These are phyloP conservation scores for Cucumis hystrix DNA, from an alignment of 306 rosid genomes.

Conservation along the genomic window DNA sequence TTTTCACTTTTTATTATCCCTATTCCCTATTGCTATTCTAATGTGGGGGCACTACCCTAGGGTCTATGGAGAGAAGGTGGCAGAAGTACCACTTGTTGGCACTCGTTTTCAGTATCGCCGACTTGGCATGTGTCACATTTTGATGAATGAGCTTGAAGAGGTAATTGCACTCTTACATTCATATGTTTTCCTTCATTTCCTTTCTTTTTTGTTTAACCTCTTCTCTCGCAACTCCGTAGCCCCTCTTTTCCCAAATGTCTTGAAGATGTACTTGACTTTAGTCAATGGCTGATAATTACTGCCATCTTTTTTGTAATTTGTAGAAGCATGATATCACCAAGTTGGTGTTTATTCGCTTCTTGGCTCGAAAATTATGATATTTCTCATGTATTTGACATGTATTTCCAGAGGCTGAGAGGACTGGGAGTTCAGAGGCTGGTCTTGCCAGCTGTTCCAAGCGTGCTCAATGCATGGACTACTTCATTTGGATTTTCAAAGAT, in stretches of 20 bases:
- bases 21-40: background rate
- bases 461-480: conserved; percentile 62
- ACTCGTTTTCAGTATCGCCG: conserved; percentile 69
- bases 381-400: background rate
- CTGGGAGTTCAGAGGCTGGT: conserved; percentile 71
- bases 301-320: background rate
- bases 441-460: conserved; percentile 71
- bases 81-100: conserved; percentile 78
- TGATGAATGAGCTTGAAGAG: conserved; percentile 81
- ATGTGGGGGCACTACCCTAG: conserved; percentile 24
- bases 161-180: conserved; percentile 15
- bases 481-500: conserved; percentile 63
- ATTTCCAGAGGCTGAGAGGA: conserved; percentile 47
- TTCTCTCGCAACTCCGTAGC: background rate
- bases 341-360: background rate
- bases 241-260: background rate
- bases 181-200: background rate
- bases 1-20: conserved; percentile 1
- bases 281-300: background rate
- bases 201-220: background rate
- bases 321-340: background rate
- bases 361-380: background rate
- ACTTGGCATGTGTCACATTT: conserved; percentile 71
- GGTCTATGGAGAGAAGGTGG: conserved; percentile 64
- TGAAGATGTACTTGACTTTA: background rate